These are phyloP conservation scores for Rhodotorula mucilaginosa DNA, from an alignment of 1,284 basidiomycete species.

Conservation along the genomic window DNA sequence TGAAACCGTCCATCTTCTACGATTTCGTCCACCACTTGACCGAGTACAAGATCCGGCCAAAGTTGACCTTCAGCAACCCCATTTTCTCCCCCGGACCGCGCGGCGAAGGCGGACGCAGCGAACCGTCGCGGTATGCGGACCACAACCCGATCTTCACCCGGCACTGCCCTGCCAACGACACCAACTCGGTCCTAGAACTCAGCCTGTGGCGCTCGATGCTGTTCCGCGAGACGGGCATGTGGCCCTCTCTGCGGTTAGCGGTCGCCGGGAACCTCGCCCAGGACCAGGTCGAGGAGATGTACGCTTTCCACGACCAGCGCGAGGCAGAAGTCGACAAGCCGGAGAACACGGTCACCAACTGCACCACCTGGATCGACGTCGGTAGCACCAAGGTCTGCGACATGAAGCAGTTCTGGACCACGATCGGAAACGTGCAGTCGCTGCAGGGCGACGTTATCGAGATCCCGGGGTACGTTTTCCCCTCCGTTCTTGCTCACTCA, in stretches of 20 bases:
- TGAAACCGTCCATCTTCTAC: constrained; percentile 67
- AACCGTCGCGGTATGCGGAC: constrained; percentile 46
- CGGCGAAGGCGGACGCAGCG: constrained; percentile 47
- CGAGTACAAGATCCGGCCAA: constrained; percentile 9
- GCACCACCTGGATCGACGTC: constrained; percentile 85
- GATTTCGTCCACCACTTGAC: constrained; percentile 54
- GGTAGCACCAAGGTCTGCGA: constrained; percentile 73
- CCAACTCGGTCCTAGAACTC: constrained; percentile 34
- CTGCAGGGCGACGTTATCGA: neutral
- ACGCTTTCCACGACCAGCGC: constrained; percentile 53
- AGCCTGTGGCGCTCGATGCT: constrained; percentile 43
- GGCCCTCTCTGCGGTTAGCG: constrained; percentile 59
- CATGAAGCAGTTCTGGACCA: constrained; percentile 60
- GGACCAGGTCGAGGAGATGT: constrained; percentile 69
- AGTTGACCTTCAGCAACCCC: constrained; percentile 13
- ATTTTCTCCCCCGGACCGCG: constrained; percentile 39
- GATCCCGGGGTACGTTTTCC: constrained; percentile 8
- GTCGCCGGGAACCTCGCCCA: constrained; percentile 66
- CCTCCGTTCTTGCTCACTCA: no score
- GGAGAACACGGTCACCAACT: constrained; percentile 48
- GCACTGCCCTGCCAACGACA: constrained; percentile 56
- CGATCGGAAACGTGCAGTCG: constrained; percentile 52
- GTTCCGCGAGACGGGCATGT: constrained; percentile 55
- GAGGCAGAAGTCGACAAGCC: neutral
- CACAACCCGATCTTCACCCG: constrained; percentile 50